Evolutionary conservation across 257 asterid species (phyloP), one percentile per base, ranked within the genome.

Genomic region (Sherardia arvensis): DNA sequence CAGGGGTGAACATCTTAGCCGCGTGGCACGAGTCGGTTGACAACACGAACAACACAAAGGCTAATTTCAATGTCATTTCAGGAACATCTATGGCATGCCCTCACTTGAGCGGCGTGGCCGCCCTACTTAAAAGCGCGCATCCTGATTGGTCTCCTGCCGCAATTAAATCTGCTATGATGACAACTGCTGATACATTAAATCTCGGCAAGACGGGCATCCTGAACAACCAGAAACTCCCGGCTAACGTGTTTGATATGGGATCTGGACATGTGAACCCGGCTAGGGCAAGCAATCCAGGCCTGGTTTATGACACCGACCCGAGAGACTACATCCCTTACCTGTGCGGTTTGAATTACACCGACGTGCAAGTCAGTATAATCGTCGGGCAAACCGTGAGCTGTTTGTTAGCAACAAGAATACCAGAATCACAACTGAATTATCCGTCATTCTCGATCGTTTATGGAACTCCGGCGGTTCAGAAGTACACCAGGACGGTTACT

Each of bases 1-100:
- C 66, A 7, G 66, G 55, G 0, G 55, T 62, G 14, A 62, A 62
- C 66, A 62, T 62, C 47, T 55, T 62, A 1, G 66, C 66, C 5
- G 66, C 55, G 1, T 62, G 55, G 54, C 66, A 15, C 27, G 4
- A 5, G 17, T 23, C 66, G 3, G 34, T 40, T 25, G 66, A 62
- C 9, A 62, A 62, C 55, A 62, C 36, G 33, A 25, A 8, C 38
- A 25, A 8, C 38, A 40, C 69, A 10, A 32, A 23, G 53, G 33
- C 61, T 1, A 65, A 17, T 10, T 65, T 65, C 49, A 26, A 62
- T 3, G 10, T 62, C 4, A 25, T 62, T 25, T 62, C 66, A 1
- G 66, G 66, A 4, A 62, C 66, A 12, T 62, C 66, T 0, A 62
- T 62, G 66, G 15, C 66, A 14, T 62, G 66, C 22, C 66, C 66